Base-by-base conservation (phyloP, 2,329 filamentous ascomycete species). In the Decorospora gaudefroyi region DNA sequence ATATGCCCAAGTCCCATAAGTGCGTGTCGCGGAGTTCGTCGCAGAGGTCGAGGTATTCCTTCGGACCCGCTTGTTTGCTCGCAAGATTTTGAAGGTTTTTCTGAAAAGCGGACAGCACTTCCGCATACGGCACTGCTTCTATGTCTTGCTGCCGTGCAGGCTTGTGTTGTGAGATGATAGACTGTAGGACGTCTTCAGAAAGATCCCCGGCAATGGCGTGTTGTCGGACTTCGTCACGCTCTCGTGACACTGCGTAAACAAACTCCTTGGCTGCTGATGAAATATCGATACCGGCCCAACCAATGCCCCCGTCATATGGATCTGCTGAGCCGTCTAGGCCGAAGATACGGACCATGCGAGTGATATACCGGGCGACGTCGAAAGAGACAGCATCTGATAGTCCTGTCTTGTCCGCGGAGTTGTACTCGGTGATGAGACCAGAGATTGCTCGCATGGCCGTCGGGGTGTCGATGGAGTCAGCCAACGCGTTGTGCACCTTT, bases 381-480 rank as follows among this genome's bases (percentile, higher is more conserved):
- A 79, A 70, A 2, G 77, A 74, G 6, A 77, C 74, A 22, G 71
- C 64, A 6, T 74, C 67, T 4, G 78, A 75, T 1, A 82, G 55
- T 5, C 54, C 57, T 18, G 60, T 44, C 29, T 63, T 64, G 33
- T 64, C 62, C 11, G 73, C 71, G 17, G 74, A 75, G 70, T 96
- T 96, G 64, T 86, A 87, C 28, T 87, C 82, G 33, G 84, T 86
- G 50, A 96, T 85, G 16, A 96, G 74, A 42, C 88, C 83, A 2
- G 84, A 82, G 32, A 96, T 85, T n/a, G 83, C 74, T 34, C 81
- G 80, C 86, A 96, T 90, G 4, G 85, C 89, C 36, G 77, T 75
- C 1, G 88, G 84, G 0, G 91, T 96, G 70, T 96, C 87, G 68
- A 96, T 95, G 0, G 90, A 96, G 71, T 95, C 90, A 57, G 79